Evolutionary conservation across 2,329 filamentous ascomycete species (phyloP).

Genomic region (Alternaria angustiovoidea): DNA sequence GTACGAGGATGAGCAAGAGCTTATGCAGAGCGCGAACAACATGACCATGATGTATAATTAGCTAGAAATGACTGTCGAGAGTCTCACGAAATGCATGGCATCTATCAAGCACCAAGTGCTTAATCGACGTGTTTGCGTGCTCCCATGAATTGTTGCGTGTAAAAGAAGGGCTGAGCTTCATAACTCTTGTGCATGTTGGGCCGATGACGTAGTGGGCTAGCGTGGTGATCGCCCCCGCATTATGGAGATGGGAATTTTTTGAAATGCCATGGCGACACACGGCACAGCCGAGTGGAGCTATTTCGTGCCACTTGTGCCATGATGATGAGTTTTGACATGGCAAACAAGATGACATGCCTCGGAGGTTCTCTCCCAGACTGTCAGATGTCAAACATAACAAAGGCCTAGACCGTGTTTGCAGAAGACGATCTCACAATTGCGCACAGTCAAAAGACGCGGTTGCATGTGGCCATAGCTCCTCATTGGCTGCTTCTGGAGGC

Average conservation of each 20-base stretch:
- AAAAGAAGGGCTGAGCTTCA: constrained; percentile 11
- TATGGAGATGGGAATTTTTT: constrained; percentile 34
- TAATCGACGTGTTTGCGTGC: not conserved
- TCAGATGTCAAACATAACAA: not conserved
- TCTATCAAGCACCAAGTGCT: not conserved
- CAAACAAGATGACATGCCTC: not conserved
- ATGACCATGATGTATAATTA: constrained; percentile 11
- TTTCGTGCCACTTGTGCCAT: not conserved
- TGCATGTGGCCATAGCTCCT: constrained; percentile 18
- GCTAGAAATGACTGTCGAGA: not conserved
- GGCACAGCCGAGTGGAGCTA: not conserved
- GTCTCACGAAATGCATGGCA: not conserved
- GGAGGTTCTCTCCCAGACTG: not conserved
- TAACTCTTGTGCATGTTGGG: constrained; percentile 26
- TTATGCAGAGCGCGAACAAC: not conserved
- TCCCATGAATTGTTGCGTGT: not conserved
- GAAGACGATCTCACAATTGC: constrained; percentile 32
- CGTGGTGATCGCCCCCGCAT: constrained; percentile 11
- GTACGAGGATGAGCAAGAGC: constrained; percentile 7
- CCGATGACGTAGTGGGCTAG: constrained; percentile 23
- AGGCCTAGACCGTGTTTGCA: constrained; percentile 16
- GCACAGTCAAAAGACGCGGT: constrained; percentile 28
- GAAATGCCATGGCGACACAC: constrained; percentile 37
- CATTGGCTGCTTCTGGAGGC: constrained; percentile 34
- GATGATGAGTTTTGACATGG: not conserved